phyloP scores from a whole-genome alignment of 805 yeast species.

The Candida broadrunensis region DNA sequence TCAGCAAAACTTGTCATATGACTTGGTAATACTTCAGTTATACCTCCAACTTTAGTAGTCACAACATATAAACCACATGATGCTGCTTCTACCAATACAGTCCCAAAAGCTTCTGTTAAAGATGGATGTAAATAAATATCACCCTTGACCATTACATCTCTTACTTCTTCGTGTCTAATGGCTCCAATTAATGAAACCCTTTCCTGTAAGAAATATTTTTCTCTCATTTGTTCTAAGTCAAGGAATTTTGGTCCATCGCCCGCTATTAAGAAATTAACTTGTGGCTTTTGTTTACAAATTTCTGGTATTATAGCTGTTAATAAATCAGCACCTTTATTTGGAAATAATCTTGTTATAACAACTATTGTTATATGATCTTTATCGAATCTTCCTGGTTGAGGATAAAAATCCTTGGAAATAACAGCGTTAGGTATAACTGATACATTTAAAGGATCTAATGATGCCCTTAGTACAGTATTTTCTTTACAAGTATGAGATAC shows the following conservation, averaged over 20 bases:
- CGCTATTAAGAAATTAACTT: constrained; percentile 80
- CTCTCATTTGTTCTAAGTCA: constrained; percentile 94
- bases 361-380: constrained; percentile 67
- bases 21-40: constrained; percentile 90
- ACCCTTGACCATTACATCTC: constrained; percentile 90
- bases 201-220: constrained; percentile 78
- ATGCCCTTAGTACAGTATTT: constrained; percentile 86
- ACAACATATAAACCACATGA: constrained; percentile 92
- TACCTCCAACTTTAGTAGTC: constrained; percentile 95
- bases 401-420: constrained; percentile 68
- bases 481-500: constrained; percentile 97
- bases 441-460: constrained; percentile 70
- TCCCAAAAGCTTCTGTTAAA: constrained; percentile 96
- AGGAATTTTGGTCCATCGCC: constrained; percentile 97
- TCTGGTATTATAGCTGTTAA: constrained; percentile 81
- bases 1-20: constrained; percentile 91
- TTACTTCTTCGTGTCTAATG: constrained; percentile 86
- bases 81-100: constrained; percentile 96
- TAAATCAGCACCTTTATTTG: constrained; percentile 95
- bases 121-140: constrained; percentile 93
- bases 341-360: constrained; percentile 85
- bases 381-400: constrained; percentile 9
- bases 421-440: constrained; percentile 97
- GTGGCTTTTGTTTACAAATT: constrained; percentile 60
- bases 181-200: constrained; percentile 83